Base-by-base conservation (phyloP, 2,329 filamentous ascomycete genomes). In the Colletotrichum theobromicola region DNA sequence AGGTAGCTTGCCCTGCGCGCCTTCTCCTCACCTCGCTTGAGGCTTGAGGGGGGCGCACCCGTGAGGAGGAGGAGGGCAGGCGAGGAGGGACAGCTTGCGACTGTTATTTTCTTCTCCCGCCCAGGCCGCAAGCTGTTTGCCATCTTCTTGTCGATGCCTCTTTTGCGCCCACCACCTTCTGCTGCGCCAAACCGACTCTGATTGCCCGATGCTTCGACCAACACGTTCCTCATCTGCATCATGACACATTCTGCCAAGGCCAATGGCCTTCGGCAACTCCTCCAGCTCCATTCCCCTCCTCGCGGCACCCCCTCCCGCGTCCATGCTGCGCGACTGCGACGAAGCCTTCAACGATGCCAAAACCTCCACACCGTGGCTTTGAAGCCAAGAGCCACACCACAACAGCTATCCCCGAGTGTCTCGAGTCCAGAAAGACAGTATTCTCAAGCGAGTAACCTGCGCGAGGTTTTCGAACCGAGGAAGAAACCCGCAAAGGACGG, bases 291-390 rank as follows among this genome's bases (percentile, higher is more conserved):
- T 9, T 68, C 79, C 7, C 78, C 60, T 58, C 62, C 80, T 7
- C 78, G 72, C 69, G 78, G 81, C 70, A 80, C 77, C 2, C 67
- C 78, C 28, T 80, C 80, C 50, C 77, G 79, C 35, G 74, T 81
- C 50, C 34, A 80, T 58, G 77, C 74, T 60, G 58, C 76, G 55
- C 79, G 79, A 55, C 75, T 80, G 53, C 72, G 76, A 72, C 78
- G 78, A 76, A 77, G 78, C 72, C 68, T 72, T 26, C 55, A 28
- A 28, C 62, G 46, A 21, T 28, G 24, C 26, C 18, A 35, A 18
- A 10, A 18, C 24, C 37, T 67, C 37, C 42, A 58, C 8, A 50
- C 46, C 5, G 21, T n/a, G n/a, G 24, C 53, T 7, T 10, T 18
- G 15, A 15, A 32, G 21, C 12, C 12, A 3, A 58, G 42, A 9